Conservation (phyloP, 345 rosid species). For the Hibiscus mutabilis region DNA sequence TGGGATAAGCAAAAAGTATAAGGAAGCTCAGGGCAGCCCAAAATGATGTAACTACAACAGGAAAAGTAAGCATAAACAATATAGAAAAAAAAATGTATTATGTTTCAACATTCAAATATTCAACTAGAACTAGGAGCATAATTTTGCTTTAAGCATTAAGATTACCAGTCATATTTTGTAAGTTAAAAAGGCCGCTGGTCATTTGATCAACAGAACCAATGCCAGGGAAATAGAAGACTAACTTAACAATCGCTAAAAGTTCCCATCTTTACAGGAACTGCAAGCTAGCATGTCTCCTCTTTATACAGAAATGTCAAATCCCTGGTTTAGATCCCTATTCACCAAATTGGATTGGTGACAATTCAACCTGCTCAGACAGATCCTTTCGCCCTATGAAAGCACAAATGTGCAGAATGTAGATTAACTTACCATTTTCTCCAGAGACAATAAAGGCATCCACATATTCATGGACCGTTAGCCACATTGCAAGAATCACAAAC, state of each 20-base stretch:
- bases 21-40: conserved; percentile 84
- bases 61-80: conserved; percentile 1
- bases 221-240: background rate
- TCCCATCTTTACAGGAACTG: background rate
- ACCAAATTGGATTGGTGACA: conserved; percentile 5
- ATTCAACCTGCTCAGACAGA: conserved; percentile 17
- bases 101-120: background rate
- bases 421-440: conserved; percentile 65
- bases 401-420: background rate
- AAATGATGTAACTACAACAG: conserved; percentile 69
- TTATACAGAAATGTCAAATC: background rate
- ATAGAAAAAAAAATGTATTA: background rate
- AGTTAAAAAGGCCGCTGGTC: background rate
- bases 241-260: conserved; percentile 14
- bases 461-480: conserved; percentile 57
- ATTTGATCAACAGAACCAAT: background rate
- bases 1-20: conserved; percentile 93
- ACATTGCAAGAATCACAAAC: conserved; percentile 52
- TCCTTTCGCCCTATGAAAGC: conserved; percentile 14
- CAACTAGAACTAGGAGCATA: conserved; percentile 7
- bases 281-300: background rate
- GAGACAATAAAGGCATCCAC: conserved; percentile 63
- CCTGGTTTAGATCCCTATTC: background rate
- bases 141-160: conserved; percentile 4
- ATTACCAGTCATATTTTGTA: background rate